A percentile compares a stretch with the other conserved stretches of the same genome.
phyloP scores from a whole-genome alignment of 345 rosid genomes.

The Camelina sativa region DNA sequence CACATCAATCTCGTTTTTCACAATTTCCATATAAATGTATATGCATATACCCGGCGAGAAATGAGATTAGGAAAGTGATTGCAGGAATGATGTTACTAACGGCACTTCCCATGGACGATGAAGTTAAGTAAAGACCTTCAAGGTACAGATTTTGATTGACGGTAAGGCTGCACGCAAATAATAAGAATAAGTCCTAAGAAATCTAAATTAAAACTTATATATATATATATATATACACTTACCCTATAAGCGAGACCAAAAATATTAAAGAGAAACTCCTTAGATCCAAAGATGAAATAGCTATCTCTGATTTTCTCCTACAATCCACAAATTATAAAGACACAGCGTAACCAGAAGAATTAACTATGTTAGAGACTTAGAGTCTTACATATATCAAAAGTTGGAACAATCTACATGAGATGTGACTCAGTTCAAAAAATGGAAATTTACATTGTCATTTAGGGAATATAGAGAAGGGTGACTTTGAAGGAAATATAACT shows the following conservation, averaged over 20 bases:
- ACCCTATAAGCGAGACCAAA: slow-evolving; percentile 51
- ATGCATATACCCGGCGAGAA: slow-evolving; percentile 39
- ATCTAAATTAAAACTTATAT: background rate
- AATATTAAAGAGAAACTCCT: slow-evolving; percentile 49
- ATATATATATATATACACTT: slow-evolving; percentile 5
- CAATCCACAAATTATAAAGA: background rate
- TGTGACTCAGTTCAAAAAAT: background rate
- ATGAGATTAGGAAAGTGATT: slow-evolving; percentile 49
- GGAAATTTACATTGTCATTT: background rate
- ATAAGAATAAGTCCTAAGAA: background rate
- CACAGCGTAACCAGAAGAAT: background rate
- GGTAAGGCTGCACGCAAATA: slow-evolving; percentile 41
- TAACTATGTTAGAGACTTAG: background rate
- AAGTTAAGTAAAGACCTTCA: slow-evolving; percentile 50
- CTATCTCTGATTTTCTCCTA: slow-evolving; percentile 38
- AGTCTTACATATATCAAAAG: background rate
- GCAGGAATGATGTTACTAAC: slow-evolving; percentile 51
- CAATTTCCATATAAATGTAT: background rate
- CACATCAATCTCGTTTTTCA: slow-evolving; percentile 4
- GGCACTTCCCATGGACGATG: slow-evolving; percentile 52
- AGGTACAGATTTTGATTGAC: slow-evolving; percentile 47
- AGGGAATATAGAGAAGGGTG: background rate
- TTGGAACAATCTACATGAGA: background rate
- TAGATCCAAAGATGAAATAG: slow-evolving; percentile 38
- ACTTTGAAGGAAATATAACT: background rate